These are phyloP conservation scores for Syzygium grande DNA, from an alignment of 345 rosid species.

Conservation along the genomic window DNA sequence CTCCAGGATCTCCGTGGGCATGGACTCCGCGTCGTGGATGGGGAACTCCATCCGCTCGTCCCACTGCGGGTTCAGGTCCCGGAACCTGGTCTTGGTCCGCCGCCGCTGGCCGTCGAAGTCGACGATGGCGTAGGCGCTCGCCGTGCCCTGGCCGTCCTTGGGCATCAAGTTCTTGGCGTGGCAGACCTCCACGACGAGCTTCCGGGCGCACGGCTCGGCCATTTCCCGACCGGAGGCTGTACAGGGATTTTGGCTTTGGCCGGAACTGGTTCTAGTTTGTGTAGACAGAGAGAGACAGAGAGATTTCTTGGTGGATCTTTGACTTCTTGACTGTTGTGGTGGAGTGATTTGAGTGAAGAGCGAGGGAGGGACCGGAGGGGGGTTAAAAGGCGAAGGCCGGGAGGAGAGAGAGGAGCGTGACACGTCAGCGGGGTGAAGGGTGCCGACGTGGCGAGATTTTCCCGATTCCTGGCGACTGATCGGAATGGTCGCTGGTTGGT, in stretches of 20 bases:
- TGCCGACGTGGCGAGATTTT: slow-evolving; percentile 2
- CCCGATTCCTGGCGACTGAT: not conserved
- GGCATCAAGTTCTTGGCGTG: slow-evolving; percentile 85
- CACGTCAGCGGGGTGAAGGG: not conserved
- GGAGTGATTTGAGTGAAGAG: not conserved
- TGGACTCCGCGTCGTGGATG: slow-evolving; percentile 48
- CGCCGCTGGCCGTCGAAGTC: slow-evolving; percentile 83
- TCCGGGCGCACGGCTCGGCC: slow-evolving; percentile 50
- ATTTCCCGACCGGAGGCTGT: slow-evolving; percentile 9
- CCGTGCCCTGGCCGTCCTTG: slow-evolving; percentile 91
- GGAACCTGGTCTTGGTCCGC: slow-evolving; percentile 67
- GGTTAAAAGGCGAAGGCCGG: not conserved
- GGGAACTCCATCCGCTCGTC: slow-evolving; percentile 80
- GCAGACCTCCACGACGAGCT: slow-evolving; percentile 70
- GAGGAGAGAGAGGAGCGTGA: not conserved
- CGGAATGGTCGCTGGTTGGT: not conserved
- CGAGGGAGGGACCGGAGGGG: not conserved
- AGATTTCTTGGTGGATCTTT: not conserved
- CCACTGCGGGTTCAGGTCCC: slow-evolving; percentile 90
- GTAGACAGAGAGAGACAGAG: not conserved
- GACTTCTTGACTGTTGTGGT: not conserved
- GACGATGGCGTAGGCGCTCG: slow-evolving; percentile 72
- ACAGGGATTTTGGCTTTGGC: not conserved
- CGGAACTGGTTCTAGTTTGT: not conserved
- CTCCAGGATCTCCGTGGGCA: slow-evolving; percentile 61